Percentiles rank a stretch among this genome's conserved stretches.
Evolutionary conservation across 176 grass and related monocot genomes (phyloP).

Genomic region (Aegilops speltoides): DNA sequence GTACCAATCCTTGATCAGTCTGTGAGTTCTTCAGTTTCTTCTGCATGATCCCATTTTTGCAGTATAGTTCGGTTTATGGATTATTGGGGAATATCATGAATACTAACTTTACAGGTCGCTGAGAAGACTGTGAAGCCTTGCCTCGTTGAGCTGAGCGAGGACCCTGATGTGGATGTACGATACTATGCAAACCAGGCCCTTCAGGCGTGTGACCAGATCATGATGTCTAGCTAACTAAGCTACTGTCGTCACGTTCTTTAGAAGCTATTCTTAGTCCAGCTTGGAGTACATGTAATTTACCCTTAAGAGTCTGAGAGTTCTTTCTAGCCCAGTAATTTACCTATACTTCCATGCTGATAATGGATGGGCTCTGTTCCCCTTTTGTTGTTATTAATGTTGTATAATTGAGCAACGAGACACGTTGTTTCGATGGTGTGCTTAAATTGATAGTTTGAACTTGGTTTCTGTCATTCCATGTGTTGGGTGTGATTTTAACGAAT

Average conservation of each 20-base stretch:
- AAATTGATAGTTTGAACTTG: neutral
- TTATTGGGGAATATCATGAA: conserved; percentile 35
- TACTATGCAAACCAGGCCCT: conserved; percentile 82
- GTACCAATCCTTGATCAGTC: conserved; percentile 75
- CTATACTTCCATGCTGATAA: conserved; percentile 37
- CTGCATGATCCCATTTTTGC: neutral
- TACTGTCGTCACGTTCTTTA: conserved; percentile 25
- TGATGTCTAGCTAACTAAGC: conserved; percentile 71
- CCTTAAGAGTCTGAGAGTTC: conserved; percentile 26
- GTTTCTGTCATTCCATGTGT: neutral
- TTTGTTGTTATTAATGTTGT: conserved; percentile 36
- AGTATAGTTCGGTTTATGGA: neutral
- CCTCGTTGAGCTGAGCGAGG: conserved; percentile 91
- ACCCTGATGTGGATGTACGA: conserved; percentile 94
- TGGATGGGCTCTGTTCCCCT: conserved; percentile 1
- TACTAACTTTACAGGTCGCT: conserved; percentile 48
- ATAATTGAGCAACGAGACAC: conserved; percentile 26
- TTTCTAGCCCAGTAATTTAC: conserved; percentile 24
- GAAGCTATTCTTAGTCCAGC: conserved; percentile 36
- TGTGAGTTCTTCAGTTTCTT: conserved; percentile 47
- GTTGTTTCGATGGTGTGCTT: neutral
- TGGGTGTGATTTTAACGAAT: neutral
- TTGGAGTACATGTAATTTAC: conserved; percentile 44
- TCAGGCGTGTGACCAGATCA: conserved; percentile 78
- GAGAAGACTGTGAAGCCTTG: conserved; percentile 78